Evolutionary conservation across 352 stramenopile genomes (phyloP), one percentile per base, ranked within the genome.

Genomic region (Globisporangium cederbergense): DNA sequence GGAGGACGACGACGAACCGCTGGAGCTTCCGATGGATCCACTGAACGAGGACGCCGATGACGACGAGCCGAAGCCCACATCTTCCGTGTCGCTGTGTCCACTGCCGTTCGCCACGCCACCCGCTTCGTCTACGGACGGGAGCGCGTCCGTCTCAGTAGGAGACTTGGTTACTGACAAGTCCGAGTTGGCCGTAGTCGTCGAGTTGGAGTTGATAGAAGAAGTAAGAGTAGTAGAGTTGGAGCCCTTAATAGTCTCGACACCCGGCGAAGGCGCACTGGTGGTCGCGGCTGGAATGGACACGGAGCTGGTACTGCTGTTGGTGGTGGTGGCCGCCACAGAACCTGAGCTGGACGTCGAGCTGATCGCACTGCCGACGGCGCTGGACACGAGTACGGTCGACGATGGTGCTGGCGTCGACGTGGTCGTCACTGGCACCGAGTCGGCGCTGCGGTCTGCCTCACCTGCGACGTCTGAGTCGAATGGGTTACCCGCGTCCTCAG

Each of bases 1-100:
- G 4, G 22, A 36, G 4, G 22, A 43, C 16, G 43, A 49, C 43
- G 22, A 49, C 11, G 28, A 72, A 38, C 34, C 45, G 56, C 36
- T 66, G 42, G 34, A 66, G 46, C 28, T 66, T 30, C 65, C 61
- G 53, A 61, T 62, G 49, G 38, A 34, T 25, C 60, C 38, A n/a
- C 46, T 64, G 58, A 46, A 64, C 36, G 60, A 60, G 1, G 60
- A 61, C 45, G 43, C 16, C 43, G 40, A 40, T 46, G 55, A 46
- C 43, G 40, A 40, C 53, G 55, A 46, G 36, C 47, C 49, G 28
- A 55, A 46, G 28, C 38, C 30, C 30, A 64, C 30, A 22, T 64
- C 22, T 4, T 64, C n/a, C 7, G 13, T 11, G 4, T 30, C 20
- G 40, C 43, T 66, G 32, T 22, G 25, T 22, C 58, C 53, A 36